Evolutionary conservation across 148 eudicot species (phyloP).

Genomic region (Silene conica): DNA sequence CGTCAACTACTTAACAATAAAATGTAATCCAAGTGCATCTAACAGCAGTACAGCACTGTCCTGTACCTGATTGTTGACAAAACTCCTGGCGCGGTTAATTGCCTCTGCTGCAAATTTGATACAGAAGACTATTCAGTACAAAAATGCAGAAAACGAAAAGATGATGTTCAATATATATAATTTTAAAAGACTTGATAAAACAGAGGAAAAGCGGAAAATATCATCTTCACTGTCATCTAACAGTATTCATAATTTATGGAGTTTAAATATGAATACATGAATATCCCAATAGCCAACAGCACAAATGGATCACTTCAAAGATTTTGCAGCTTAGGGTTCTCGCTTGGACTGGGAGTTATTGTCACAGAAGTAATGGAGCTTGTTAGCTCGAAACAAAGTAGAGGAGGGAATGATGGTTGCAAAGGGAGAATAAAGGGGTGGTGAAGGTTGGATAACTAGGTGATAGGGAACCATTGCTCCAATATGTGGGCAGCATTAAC

Average conservation of each 20-base stretch:
- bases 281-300: constrained; percentile 4
- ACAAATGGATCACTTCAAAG: background rate
- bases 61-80: background rate
- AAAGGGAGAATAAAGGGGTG: too few relatives aligned
- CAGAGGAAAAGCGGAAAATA: background rate
- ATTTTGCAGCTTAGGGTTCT: too few relatives aligned
- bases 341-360: too few relatives aligned
- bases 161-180: background rate
- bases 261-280: background rate
- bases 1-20: background rate
- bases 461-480: too few relatives aligned
- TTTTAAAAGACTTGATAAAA: background rate
- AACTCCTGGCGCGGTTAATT: constrained; percentile 32
- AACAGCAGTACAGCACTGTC: constrained; percentile 2
- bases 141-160: background rate
- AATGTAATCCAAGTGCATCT: constrained; percentile 17
- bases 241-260: background rate
- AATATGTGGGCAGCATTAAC: too few relatives aligned
- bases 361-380: too few relatives aligned
- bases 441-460: too few relatives aligned
- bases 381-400: too few relatives aligned
- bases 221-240: background rate
- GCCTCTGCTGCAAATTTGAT: constrained; percentile 44
- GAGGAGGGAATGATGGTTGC: too few relatives aligned
- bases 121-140: background rate